Evolutionary conservation across 2,329 filamentous ascomycete species (phyloP), one percentile per base, ranked within the genome.

Genomic region (Hawksworthiomyces lignivorus): DNA sequence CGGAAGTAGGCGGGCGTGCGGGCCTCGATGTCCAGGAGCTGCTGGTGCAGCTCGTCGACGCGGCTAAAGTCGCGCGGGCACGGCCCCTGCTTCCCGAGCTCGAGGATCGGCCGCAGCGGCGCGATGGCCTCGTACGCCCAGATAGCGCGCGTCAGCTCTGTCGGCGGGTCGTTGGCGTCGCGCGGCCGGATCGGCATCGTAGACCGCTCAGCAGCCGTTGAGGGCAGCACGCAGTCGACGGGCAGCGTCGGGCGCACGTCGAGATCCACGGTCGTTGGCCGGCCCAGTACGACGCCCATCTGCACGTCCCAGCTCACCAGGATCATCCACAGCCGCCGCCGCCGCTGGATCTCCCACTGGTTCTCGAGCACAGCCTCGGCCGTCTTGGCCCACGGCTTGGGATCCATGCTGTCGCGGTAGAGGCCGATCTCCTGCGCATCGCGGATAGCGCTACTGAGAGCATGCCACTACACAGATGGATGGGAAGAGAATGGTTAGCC

Each of bases 341-440:
- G 63, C 28, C 69, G 62, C 54, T 81, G 70, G 19, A 77, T 67
- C 35, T 67, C 59, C 77, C 77, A 81, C 49, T 77, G 65, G 45
- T 73, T 76, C 45, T 75, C 69, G 14, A 78, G 57, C 3, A 70
- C 58, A 24, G 68, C 66, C 45, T 74, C 72, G 5, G 67, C 56
- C 29, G 64, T 67, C 29, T 65, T 58, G 27, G 67, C 59, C 12
- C 56, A 59, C 3, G 72, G 69, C 36, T 67, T 67, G 0, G 72
- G 72, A 48, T 77, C 73, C 21, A 70, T 57, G 27, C 61, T 64
- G 47, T 75, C 69, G 11, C 70, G 65, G 49, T 82, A 72, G 51
- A 82, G 61, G 11, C 76, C 77, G 30, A 81, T 68, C 50, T 80
- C 77, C 53, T 81, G 77, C 0, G 75, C 77, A 53, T 81, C 76